These are phyloP conservation scores for Arthrobotrys sphaeroides DNA, from an alignment of 2,329 filamentous ascomycete genomes.

Conservation along the genomic window DNA sequence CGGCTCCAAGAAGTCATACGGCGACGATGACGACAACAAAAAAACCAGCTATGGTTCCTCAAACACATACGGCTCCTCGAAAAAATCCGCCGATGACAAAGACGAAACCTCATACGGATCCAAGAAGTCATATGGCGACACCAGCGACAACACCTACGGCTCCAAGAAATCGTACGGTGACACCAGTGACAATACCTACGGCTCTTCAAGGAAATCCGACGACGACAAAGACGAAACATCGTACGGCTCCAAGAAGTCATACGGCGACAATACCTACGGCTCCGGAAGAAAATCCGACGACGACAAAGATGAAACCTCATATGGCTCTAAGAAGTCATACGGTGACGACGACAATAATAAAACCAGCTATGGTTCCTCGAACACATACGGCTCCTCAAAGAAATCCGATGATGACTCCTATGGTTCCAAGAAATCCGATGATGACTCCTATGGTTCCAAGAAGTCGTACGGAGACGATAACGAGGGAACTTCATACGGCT, in stretches of 20 bases:
- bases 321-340: background rate
- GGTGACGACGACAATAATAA: background rate
- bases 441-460: background rate
- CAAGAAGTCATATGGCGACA: background rate
- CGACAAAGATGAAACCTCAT: constrained; percentile 48
- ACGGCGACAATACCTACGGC: constrained; percentile 3
- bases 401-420: background rate
- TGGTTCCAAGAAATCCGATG: constrained; percentile 47
- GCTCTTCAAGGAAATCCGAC: background rate
- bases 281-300: constrained; percentile 14
- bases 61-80: constrained; percentile 1
- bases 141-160: background rate
- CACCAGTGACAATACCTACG: too few relatives aligned
- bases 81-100: constrained; percentile 53
- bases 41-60: too few relatives aligned
- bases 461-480: too few relatives aligned
- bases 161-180: constrained; percentile 2
- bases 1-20: constrained; percentile 54
- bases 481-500: constrained; percentile 38
- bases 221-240: background rate
- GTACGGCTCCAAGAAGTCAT: constrained; percentile 45
- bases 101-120: constrained; percentile 32
- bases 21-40: constrained; percentile 1
- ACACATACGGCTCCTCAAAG: too few relatives aligned
- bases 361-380: constrained; percentile 12